Conservation (phyloP, 768 basidiomycete genomes). For the Russula ochroleuca region DNA sequence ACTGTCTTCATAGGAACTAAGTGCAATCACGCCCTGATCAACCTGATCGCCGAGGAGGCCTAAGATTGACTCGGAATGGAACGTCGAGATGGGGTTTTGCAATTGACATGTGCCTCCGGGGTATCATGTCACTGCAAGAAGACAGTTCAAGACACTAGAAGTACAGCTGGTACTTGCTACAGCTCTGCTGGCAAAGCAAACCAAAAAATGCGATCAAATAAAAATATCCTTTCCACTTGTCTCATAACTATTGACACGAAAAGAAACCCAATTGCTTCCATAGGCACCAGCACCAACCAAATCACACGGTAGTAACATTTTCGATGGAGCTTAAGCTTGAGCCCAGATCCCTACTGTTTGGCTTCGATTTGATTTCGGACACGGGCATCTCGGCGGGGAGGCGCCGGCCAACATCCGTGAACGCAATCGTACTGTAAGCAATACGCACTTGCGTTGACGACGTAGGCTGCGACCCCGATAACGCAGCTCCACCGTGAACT, state of each 20-base stretch:
- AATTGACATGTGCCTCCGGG: too few relatives aligned
- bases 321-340: not conserved
- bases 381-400: not conserved
- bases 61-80: too few relatives aligned
- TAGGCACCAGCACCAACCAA: not conserved
- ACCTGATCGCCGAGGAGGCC: too few relatives aligned
- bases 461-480: not conserved
- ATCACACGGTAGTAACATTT: not conserved
- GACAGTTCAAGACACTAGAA: too few relatives aligned
- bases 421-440: not conserved
- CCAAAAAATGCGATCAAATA: not conserved
- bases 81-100: too few relatives aligned
- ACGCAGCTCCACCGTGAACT: not conserved
- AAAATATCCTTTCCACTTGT: not conserved
- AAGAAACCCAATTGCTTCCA: not conserved
- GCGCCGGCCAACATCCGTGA: slow-evolving; percentile 1
- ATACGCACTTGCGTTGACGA: not conserved
- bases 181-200: too few relatives aligned
- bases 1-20: too few relatives aligned
- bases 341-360: not conserved
- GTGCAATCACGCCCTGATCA: too few relatives aligned
- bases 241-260: too few relatives aligned
- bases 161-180: too few relatives aligned
- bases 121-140: too few relatives aligned
- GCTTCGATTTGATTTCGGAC: not conserved